A percentile compares a stretch with the other conserved stretches of the same genome.
Conservation (phyloP, 306 rosid species). For the Herpetospermum pedunculosum region DNA sequence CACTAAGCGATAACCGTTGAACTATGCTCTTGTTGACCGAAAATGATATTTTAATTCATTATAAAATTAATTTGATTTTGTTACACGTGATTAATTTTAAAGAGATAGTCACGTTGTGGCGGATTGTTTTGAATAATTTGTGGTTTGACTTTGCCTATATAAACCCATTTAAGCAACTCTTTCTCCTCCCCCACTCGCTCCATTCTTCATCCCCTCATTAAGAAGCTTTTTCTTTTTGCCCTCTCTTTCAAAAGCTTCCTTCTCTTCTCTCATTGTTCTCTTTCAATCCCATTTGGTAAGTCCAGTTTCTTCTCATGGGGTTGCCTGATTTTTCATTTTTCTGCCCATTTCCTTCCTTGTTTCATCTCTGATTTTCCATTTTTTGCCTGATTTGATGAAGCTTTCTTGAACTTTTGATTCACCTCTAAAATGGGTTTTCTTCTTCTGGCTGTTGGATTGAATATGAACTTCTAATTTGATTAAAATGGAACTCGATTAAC, state of each 20-base stretch:
- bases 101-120: too few species aligned
- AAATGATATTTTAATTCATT: too few species aligned
- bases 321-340: background rate
- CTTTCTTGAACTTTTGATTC: background rate
- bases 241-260: background rate
- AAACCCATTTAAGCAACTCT: slow-evolving; percentile 15
- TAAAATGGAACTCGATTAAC: too few species aligned
- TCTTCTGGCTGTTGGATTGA: background rate
- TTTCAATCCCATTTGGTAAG: background rate
- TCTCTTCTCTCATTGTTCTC: background rate
- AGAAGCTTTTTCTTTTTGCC: background rate
- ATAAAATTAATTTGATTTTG: too few species aligned
- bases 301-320: background rate
- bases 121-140: too few species aligned
- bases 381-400: background rate
- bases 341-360: background rate
- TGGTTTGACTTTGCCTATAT: slow-evolving; percentile 9
- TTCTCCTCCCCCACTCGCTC: slow-evolving; percentile 19
- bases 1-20: too few species aligned
- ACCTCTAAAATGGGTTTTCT: background rate
- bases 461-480: background rate
- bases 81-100: too few species aligned
- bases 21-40: too few species aligned
- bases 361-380: background rate
- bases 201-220: background rate